phyloP scores from a whole-genome alignment of 2,329 filamentous ascomycete genomes.

The Metarhizium humberi region DNA sequence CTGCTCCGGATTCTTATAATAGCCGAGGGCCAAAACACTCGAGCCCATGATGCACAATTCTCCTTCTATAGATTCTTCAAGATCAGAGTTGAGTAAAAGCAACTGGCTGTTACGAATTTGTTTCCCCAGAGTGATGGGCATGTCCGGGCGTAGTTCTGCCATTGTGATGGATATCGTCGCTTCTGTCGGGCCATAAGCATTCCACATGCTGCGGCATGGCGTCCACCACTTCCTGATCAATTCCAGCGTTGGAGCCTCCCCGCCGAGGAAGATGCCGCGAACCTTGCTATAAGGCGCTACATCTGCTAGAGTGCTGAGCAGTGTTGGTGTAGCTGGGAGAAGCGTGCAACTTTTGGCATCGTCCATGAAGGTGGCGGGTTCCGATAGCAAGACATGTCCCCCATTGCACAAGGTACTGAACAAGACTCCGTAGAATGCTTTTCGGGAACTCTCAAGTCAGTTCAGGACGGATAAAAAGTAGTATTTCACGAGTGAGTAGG shows the following conservation, averaged over 20 bases:
- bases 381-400: no score
- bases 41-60: constrained; percentile 20
- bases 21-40: constrained; percentile 27
- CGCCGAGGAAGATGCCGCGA: constrained; percentile 8
- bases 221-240: constrained; percentile 5
- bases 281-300: constrained; percentile 1
- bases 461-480: neutral
- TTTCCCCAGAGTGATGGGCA: neutral
- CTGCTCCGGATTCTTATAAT: constrained; percentile 20
- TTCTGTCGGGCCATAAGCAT: constrained; percentile 12
- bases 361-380: constrained; percentile 1
- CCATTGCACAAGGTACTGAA: constrained; percentile 9
- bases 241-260: constrained; percentile 5
- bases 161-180: constrained; percentile 8
- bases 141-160: constrained; percentile 3
- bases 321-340: constrained; percentile 9
- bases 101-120: neutral
- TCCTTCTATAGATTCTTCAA: constrained; percentile 3
- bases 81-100: neutral
- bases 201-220: constrained; percentile 6
- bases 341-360: constrained; percentile 1
- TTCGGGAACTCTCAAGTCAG: constrained; percentile 5
- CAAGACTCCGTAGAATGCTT: neutral
- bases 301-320: constrained; percentile 1
- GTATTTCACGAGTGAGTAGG: no score